These are phyloP conservation scores for Babjeviella inositovora DNA, from an alignment of 805 yeast genomes.

Conservation along the genomic window DNA sequence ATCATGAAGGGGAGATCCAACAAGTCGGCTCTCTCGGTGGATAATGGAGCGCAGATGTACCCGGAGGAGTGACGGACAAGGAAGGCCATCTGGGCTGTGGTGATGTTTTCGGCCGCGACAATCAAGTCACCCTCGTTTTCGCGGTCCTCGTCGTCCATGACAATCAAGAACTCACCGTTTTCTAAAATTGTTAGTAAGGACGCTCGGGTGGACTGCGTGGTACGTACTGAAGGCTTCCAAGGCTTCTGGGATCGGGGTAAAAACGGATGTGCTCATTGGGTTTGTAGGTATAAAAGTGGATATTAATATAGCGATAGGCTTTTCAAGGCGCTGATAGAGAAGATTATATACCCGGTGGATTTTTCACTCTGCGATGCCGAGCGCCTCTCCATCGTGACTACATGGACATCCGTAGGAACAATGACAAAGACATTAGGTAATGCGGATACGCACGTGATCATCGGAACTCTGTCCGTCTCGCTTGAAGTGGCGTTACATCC, in stretches of 20 bases:
- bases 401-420: too few relatives aligned
- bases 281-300: too few relatives aligned
- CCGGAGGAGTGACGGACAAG: constrained; percentile 80
- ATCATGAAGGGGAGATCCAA: constrained; percentile 72
- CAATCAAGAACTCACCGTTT: constrained; percentile 74
- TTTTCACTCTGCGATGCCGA: too few relatives aligned
- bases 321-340: too few relatives aligned
- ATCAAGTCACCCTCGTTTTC: constrained; percentile 97
- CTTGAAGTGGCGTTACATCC: too few relatives aligned
- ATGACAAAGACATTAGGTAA: too few relatives aligned
- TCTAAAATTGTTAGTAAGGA: constrained; percentile 8
- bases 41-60: constrained; percentile 83
- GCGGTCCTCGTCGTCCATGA: constrained; percentile 93
- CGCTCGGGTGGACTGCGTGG: not conserved
- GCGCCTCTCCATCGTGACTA: too few relatives aligned
- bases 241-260: constrained; percentile 52
- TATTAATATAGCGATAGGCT: too few relatives aligned
- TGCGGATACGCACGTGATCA: too few relatives aligned
- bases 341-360: too few relatives aligned
- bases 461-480: too few relatives aligned
- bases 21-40: constrained; percentile 61
- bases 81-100: constrained; percentile 86
- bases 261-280: constrained; percentile 11
- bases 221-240: constrained; percentile 45
- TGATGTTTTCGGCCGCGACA: constrained; percentile 72